Percentiles rank a stretch among this genome's conserved stretches.
Evolutionary conservation across 1,139 yeast genomes (phyloP).

Genomic region (Yamadazyma taylorii): DNA sequence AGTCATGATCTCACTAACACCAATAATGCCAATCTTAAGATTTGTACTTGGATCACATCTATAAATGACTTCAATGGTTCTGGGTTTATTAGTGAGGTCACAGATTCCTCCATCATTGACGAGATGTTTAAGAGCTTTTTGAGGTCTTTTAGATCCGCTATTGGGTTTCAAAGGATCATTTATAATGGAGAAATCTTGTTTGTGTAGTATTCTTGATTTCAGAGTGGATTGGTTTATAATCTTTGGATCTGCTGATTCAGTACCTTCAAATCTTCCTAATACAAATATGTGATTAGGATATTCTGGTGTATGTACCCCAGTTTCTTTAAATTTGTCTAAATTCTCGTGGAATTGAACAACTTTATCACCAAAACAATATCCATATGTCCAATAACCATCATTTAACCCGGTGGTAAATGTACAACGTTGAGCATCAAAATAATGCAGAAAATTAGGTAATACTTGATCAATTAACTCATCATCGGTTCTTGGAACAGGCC

Average conservation of each 20-base stretch:
- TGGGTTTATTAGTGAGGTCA: constrained; percentile 64
- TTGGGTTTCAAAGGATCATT: constrained; percentile 13
- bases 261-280: constrained; percentile 44
- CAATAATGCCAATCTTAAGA: constrained; percentile 33
- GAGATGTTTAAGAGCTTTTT: constrained; percentile 39
- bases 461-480: constrained; percentile 17
- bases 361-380: constrained; percentile 54
- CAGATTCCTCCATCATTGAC: constrained; percentile 67
- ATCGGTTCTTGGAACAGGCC: constrained; percentile 3
- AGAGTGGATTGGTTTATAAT: constrained; percentile 19
- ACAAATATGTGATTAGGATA: constrained; percentile 41
- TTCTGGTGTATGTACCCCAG: constrained; percentile 33
- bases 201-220: constrained; percentile 17
- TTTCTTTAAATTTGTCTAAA: constrained; percentile 22
- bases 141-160: constrained; percentile 33
- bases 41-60: constrained; percentile 53
- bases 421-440: constrained; percentile 26
- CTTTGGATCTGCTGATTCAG: constrained; percentile 17
- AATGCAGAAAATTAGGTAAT: constrained; percentile 18
- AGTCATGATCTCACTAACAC: constrained; percentile 64
- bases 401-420: constrained; percentile 34
- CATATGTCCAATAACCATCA: constrained; percentile 66
- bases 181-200: constrained; percentile 12
- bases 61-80: constrained; percentile 65
- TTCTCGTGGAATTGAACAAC: constrained; percentile 59